phyloP scores from a whole-genome alignment of 176 grass and related monocot species.

The Otatea glauca region DNA sequence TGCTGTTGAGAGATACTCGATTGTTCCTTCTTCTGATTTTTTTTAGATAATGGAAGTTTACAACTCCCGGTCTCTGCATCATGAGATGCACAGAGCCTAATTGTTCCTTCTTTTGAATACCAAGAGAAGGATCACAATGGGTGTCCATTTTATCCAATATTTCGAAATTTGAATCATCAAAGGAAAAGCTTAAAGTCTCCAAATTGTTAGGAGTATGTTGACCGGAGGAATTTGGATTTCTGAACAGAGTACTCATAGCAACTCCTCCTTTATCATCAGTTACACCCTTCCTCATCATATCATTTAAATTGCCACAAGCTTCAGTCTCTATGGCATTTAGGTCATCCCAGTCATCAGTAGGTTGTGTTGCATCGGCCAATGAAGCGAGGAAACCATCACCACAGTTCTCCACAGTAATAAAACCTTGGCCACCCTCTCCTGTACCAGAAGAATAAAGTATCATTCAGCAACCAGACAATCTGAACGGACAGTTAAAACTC shows the following conservation, averaged over 20 bases:
- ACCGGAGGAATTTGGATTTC: not conserved
- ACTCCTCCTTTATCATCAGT: slow-evolving; percentile 37
- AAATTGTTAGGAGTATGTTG: not conserved
- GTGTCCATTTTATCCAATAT: slow-evolving; percentile 34
- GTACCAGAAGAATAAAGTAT: slow-evolving; percentile 6
- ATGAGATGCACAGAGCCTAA: no score
- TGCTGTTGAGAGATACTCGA: slow-evolving; percentile 32
- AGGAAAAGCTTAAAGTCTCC: not conserved
- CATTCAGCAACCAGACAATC: not conserved
- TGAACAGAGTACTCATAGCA: slow-evolving; percentile 17
- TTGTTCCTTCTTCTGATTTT: slow-evolving; percentile 36
- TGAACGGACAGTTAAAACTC: not conserved
- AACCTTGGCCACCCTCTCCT: slow-evolving; percentile 66
- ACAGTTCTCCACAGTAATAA: slow-evolving; percentile 77
- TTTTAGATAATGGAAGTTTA: no score
- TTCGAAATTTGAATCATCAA: slow-evolving; percentile 65
- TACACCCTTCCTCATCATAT: slow-evolving; percentile 58
- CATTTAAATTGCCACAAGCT: slow-evolving; percentile 77
- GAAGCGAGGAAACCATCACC: slow-evolving; percentile 73
- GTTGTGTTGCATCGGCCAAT: slow-evolving; percentile 63
- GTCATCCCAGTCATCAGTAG: slow-evolving; percentile 82
- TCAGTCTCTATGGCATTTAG: slow-evolving; percentile 78
- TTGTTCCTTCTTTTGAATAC: slow-evolving; percentile 42
- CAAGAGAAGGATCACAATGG: not conserved
- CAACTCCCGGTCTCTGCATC: no score